A percentile compares a stretch with the other conserved stretches of the same genome.
Conservation (phyloP, 2,329 filamentous ascomycete species). For the Talaromyces sp. region DNA sequence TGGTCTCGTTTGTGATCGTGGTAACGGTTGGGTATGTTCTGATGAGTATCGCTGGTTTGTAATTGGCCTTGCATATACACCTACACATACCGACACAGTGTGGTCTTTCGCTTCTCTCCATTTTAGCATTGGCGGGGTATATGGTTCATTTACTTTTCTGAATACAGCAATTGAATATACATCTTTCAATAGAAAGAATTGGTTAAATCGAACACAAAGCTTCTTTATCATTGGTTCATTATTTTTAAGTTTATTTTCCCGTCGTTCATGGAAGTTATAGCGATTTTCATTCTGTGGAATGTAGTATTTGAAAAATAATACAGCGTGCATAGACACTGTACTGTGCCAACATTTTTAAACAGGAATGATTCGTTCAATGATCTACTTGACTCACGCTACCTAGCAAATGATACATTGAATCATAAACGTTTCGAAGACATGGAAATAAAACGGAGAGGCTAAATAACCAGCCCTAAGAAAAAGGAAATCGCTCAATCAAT, state of each 20-base stretch:
- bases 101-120: background rate
- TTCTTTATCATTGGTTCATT: too few species aligned
- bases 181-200: too few species aligned
- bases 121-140: background rate
- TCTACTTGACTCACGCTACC: conserved; percentile 3
- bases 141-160: background rate
- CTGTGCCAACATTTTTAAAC: too few species aligned
- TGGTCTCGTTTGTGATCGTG: conserved; percentile 76
- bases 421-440: background rate
- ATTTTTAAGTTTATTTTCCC: too few species aligned
- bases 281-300: too few species aligned
- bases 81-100: background rate
- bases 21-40: conserved; percentile 86
- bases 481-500: background rate
- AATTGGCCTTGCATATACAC: conserved; percentile 23
- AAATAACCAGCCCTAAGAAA: background rate
- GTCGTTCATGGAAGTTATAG: too few species aligned
- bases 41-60: conserved; percentile 73
- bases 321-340: too few species aligned
- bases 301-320: too few species aligned
- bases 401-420: conserved; percentile 6
- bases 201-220: too few species aligned
- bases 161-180: too few species aligned
- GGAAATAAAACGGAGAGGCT: background rate
- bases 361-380: too few species aligned